Evolutionary conservation across 1,139 yeast genomes (phyloP), one percentile per base, ranked within the genome.

Genomic region (Lodderomyces beijingensis): DNA sequence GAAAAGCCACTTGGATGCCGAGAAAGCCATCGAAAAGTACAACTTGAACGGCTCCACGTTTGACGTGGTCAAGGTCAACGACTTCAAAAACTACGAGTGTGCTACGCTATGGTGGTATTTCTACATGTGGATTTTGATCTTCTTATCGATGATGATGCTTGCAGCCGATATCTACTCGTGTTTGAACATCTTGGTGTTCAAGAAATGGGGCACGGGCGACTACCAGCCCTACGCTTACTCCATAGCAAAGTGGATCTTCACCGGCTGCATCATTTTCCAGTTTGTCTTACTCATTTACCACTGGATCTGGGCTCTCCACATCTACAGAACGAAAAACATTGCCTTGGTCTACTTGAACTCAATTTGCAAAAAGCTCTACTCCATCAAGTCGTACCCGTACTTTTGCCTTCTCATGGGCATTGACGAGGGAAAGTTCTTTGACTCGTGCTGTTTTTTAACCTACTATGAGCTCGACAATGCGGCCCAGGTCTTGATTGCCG

Each of bases 101-200:
- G 52, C 72, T 28, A 79, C 87, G 4, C 43, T 85, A 3, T 41
- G 67, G 27, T 71, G 75, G 42, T 85, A 79, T 48, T 32, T 74
- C 3, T 50, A 65, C 44, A 64, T 74, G 55, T 69, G 80, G 67
- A 39, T 71, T 4, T 54, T 74, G 34, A 57, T 80, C 15, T 28
- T 75, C 11, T 57, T 85, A 36, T 73, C 80, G 25, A 49, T 76
- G 37, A 76, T 77, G 0, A 72, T 84, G 35, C 62, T 83, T 30
- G 86, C 70, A 1, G 71, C 84, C 4, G 96, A 87, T 59, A 67
- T 86, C 16, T 87, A 85, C 58, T 85, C 96, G 0, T 79, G 93
- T 51, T 61, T 87, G 38, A 79, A 76, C 44, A 72, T 87, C 33
- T 63, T 87, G 43, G 93, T 84, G 2, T 80, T 80, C 55, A 77